Conservation (phyloP, 1,139 yeast genomes). For the Yamadazyma atlantica region DNA sequence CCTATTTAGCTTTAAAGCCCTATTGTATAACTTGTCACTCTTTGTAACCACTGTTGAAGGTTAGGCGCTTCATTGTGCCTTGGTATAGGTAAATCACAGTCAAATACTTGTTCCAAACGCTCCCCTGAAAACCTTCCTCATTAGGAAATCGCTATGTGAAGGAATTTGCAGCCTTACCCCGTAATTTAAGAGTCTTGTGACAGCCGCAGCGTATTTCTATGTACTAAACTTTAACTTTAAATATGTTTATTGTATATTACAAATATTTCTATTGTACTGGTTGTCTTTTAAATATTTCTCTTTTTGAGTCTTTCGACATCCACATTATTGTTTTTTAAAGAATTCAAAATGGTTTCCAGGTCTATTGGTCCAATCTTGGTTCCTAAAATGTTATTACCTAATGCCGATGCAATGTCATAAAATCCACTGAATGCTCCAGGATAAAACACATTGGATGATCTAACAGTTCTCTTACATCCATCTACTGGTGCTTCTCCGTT, state of each 20-base stretch:
- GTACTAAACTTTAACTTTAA: too few relatives aligned
- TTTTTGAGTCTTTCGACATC: conserved; percentile 1
- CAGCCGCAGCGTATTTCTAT: too few relatives aligned
- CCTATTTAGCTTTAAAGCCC: too few relatives aligned
- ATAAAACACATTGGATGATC: conserved; percentile 24
- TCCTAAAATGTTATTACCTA: conserved; percentile 11
- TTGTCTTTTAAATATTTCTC: not conserved
- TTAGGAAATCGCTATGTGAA: not conserved
- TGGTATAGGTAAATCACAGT: too few relatives aligned
- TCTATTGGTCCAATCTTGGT: conserved; percentile 11
- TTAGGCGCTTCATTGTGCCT: not conserved
- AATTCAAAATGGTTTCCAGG: not conserved
- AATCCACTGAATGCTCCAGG: conserved; percentile 18
- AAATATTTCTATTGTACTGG: too few relatives aligned
- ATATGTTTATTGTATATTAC: too few relatives aligned
- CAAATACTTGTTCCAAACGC: not conserved
- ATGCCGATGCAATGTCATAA: conserved; percentile 7
- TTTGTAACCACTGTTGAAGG: too few relatives aligned
- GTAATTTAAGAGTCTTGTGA: too few relatives aligned
- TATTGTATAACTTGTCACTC: too few relatives aligned
- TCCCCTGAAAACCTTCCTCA: not conserved
- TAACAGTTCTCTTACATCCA: conserved; percentile 25
- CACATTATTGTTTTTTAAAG: not conserved
- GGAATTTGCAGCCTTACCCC: not conserved
- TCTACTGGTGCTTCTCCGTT: conserved; percentile 22